Base-by-base conservation (phyloP, 352 stramenopile species). In the Peronospora belbahrii region DNA sequence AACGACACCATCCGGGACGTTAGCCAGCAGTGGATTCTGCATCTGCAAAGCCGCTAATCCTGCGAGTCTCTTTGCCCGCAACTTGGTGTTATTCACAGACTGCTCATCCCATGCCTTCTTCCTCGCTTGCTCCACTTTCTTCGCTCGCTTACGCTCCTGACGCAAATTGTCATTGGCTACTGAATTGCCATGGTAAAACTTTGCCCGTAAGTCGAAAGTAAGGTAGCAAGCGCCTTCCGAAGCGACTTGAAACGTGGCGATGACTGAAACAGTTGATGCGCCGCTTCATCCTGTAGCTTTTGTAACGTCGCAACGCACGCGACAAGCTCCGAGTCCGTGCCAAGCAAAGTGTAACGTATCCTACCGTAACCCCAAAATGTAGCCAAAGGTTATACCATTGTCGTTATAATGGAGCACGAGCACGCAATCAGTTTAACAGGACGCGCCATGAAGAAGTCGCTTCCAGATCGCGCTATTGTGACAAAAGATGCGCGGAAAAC, bases 21-120 rank as follows among this genome's bases (percentile, higher is more conserved):
- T 64, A 6, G 75, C 63, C 6, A 87, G 50, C 41, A 76, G 52
- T n/a, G 74, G 73, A 30, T 85, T 81, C 23, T 69, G 56, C 9
- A 59, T 43, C 31, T 75, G 83, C n/a, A 89, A 57, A 22, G 58
- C 66, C 22, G 65, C 57, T 15, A 91, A 48, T 13, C 65, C 54
- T 23, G 74, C 68, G 20, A 88, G 43, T 3, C 80, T 60, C 44
- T 88, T 71, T 5, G 72, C 70, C 11, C 80, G 74, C 39, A 91
- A 58, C 62, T 75, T 73, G 13, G 80, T 88, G 48, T 85, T 88
- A 56, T 90, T 87, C 39, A 90, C 74, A 44, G 74, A 85, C 59
- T 85, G 65, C 59, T 80, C 66, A 56, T 90, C 79, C 24, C 83
- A 67, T 23, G 74, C 78, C 45, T 82, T 83, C 24, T 82, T 58